Evolutionary conservation across 2,329 filamentous ascomycete genomes (phyloP), one percentile per base, ranked within the genome.

Genomic region (Xylariales sp.): DNA sequence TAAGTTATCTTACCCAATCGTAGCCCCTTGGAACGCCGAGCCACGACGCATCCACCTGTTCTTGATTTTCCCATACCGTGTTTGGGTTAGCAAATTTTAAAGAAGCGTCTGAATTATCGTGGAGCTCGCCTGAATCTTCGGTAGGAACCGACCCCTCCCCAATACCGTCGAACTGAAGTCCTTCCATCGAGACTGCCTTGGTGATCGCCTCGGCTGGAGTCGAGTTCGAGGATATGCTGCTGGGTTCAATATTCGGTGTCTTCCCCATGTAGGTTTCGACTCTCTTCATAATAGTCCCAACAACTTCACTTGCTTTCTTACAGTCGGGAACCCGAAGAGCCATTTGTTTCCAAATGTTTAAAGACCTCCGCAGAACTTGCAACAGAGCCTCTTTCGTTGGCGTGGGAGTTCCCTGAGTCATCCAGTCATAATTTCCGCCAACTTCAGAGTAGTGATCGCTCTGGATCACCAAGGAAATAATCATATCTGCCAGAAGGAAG

Each of bases 401-500:
- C 13, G 55, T 43, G 14, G 54, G 48, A 6, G 50, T 48, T 16
- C 55, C 53, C 29, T 55, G 52, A 28, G 50, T 52, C 42, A 60
- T 54, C 64, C 62, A 66, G 42, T 60, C 55, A 21, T 40, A 39
- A 12, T 55, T 51, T 10, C 50, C 55, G 5, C 57, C 61, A 13
- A 47, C 50, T 6, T 69, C 63, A 24, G 53, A 50, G 41, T 67
- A 69, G 27, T 53, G 54, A 15, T 65, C 60, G 49, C 65, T 69
- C 44, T 69, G 66, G 17, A 70, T 51, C 14, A 70, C 57, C 14
- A 83, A 58, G 43, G 75, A 81, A 4, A 83, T 50, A 12, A 83
- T 67, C 68, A 79, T 78, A 38, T 74, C 70, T 0, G 78, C 77
- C 3, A 83, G 65, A 36, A 83, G 59, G 35, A 77, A 83, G 50